phyloP scores from a whole-genome alignment of 192 early-diverging fungal genomes.

The Backusella sp. region DNA sequence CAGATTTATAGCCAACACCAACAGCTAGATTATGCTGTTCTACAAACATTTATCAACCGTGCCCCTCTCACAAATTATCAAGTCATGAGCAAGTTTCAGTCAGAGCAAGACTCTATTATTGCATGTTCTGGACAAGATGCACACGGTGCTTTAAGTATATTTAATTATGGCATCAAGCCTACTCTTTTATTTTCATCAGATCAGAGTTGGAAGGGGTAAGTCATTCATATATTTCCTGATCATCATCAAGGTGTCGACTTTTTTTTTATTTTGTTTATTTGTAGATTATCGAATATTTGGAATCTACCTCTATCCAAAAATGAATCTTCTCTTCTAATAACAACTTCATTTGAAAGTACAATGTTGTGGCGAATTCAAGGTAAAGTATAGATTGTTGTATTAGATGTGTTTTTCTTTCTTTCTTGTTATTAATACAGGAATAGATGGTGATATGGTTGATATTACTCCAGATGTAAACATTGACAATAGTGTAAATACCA shows the following conservation, averaged over 20 bases:
- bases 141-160: constrained; percentile 8
- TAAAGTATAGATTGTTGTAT: background rate
- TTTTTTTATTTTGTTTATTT: background rate
- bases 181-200: background rate
- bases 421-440: background rate
- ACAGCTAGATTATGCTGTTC: background rate
- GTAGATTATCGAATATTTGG: constrained; percentile 7
- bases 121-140: constrained; percentile 24
- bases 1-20: background rate
- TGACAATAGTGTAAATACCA: background rate
- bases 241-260: background rate
- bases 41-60: constrained; percentile 22
- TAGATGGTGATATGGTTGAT: background rate
- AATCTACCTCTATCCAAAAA: background rate
- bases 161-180: constrained; percentile 1
- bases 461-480: background rate
- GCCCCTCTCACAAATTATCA: constrained; percentile 24
- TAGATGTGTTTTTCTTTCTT: no score
- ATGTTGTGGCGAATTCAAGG: background rate
- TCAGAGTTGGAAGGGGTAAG: constrained; percentile 15
- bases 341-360: background rate
- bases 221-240: background rate
- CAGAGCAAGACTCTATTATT: constrained; percentile 4
- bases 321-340: background rate
- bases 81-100: background rate